Evolutionary conservation across 129 eudicot genomes (phyloP), one percentile per base, ranked within the genome.

Genomic region (Chrysanthemum seticuspe): DNA sequence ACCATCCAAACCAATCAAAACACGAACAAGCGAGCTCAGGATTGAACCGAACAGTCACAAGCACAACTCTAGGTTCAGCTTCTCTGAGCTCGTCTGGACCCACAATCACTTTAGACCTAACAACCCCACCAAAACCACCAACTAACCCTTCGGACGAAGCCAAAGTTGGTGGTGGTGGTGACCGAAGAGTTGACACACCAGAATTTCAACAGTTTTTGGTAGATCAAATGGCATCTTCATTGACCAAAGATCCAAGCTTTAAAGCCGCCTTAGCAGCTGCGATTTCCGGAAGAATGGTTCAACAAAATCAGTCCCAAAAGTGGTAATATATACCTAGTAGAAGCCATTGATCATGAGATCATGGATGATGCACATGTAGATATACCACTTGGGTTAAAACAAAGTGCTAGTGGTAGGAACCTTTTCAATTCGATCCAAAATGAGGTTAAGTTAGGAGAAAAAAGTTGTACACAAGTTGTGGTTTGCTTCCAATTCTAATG

Each of bases 181-280:
- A 47, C 70, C 80, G 70, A 48, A 84, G 85, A 74, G 71, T 82
- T 0, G 85, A 82, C 29, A 58, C 86, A 6, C 88, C 93, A 0
- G 89, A 86, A 64, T 79, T 90, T 50, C 93, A 94, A 73, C 87
- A 86, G 73, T 83, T 86, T 74, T 77, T 90, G 81, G 86, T 88
- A 18, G 99, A 90, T 75, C 96, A 94, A 67, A 90, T 90, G 99
- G 97, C 97, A 8, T 79, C 97, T 2, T 84, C 89, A 16, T 83
- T 94, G 77, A 90, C 97, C 0, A 90, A 86, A 71, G 99, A 94
- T 74, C 99, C 97, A 6, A 82, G 85, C 73, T 94, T 94, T 70
- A 88, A 89, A 76, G 89, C 99, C 31, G 97, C 96, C 44, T 81
- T 94, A 13, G 97, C 97, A 14, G 91, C 97, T 0, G 99, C 99